Conservation (phyloP, 768 basidiomycete species). For the Pisolithus marmoratus region DNA sequence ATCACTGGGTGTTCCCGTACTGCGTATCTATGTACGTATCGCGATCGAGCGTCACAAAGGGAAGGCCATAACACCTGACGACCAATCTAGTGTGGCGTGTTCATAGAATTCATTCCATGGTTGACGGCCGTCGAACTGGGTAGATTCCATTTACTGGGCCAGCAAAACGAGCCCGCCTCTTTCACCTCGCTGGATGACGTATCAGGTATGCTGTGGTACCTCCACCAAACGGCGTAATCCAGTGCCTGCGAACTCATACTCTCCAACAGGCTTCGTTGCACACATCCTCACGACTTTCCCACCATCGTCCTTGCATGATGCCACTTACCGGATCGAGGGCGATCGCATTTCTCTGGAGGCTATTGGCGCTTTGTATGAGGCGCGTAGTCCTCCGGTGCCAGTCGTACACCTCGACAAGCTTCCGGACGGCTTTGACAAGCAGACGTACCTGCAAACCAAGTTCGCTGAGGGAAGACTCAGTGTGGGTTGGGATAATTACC, state of each 20-base stretch:
- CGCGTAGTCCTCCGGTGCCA: conserved; percentile 13
- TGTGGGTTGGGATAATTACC: conserved; percentile 29
- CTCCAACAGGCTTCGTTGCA: conserved; percentile 29
- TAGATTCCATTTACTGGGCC: conserved; percentile 27
- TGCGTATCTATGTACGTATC: conserved; percentile 29
- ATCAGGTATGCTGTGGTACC: conserved; percentile 22
- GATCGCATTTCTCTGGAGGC: conserved; percentile 23
- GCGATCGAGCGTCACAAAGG: not conserved
- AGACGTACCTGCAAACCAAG: conserved; percentile 25
- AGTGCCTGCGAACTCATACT: not conserved
- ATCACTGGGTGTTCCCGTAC: conserved; percentile 23
- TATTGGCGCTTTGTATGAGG: conserved; percentile 24
- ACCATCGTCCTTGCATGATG: conserved; percentile 19
- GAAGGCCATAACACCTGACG: not conserved
- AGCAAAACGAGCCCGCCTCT: conserved; percentile 26
- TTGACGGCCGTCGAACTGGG: conserved; percentile 23
- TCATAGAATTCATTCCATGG: conserved; percentile 27
- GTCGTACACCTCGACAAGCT: conserved; percentile 19
- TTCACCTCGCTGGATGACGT: conserved; percentile 30
- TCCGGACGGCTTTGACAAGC: conserved; percentile 24
- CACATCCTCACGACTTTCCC: conserved; percentile 29
- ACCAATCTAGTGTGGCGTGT: conserved; percentile 27
- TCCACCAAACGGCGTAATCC: not conserved
- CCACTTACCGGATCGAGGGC: conserved; percentile 33
- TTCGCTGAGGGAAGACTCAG: conserved; percentile 27